Percentiles rank a stretch among this genome's conserved stretches.
Conservation (phyloP, 805 yeast species). For the Zygotorulaspora chibaensis region DNA sequence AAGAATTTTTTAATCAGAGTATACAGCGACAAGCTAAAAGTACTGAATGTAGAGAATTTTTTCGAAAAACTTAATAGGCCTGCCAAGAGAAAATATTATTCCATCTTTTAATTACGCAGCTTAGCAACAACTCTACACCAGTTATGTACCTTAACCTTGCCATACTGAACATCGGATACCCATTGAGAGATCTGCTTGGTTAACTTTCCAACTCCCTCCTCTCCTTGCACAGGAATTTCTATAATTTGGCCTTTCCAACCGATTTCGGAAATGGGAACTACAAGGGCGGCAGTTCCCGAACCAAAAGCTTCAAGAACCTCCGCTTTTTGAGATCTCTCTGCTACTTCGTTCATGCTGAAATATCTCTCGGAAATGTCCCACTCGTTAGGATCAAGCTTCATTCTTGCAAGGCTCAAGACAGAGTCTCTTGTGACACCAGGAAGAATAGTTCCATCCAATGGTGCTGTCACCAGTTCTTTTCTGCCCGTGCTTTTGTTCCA, state of each 20-base stretch:
- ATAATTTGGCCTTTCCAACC: conserved; percentile 74
- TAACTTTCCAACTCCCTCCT: conserved; percentile 73
- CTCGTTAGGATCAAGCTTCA: conserved; percentile 64
- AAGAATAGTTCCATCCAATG: conserved; percentile 93
- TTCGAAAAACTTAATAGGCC: too few species aligned
- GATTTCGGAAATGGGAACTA: conserved; percentile 85
- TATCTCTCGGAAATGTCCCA: conserved; percentile 85
- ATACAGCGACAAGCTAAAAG: too few species aligned
- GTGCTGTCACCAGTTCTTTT: conserved; percentile 91
- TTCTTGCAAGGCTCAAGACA: conserved; percentile 69
- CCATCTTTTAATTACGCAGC: conserved; percentile 3
- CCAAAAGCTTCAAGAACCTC: conserved; percentile 93
- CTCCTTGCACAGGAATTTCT: conserved; percentile 71
- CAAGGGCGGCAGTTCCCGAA: conserved; percentile 96
- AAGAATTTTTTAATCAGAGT: too few species aligned
- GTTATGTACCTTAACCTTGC: conserved; percentile 61
- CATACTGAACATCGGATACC: conserved; percentile 90
- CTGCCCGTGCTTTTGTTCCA: conserved; percentile 69
- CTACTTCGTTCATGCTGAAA: conserved; percentile 75
- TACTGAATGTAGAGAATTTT: too few species aligned
- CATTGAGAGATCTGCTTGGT: conserved; percentile 76
- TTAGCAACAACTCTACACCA: conserved; percentile 43
- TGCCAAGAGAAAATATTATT: too few species aligned
- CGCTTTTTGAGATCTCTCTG: conserved; percentile 70
- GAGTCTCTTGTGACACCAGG: conserved; percentile 97